phyloP scores from a whole-genome alignment of 176 grass and related monocot species.

The Areca catechu region DNA sequence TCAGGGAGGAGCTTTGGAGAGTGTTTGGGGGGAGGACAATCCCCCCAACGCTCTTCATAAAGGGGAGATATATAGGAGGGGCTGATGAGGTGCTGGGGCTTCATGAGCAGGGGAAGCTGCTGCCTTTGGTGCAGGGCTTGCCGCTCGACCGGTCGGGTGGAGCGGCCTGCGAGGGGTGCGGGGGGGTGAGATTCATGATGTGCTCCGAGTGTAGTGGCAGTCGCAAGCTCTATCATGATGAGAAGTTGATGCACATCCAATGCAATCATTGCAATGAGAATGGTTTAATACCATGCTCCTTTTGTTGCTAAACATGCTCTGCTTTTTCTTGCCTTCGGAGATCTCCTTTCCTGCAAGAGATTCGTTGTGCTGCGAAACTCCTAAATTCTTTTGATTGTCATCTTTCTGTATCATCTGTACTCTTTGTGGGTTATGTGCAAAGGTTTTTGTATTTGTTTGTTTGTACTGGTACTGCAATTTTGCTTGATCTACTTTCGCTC shows the following conservation, averaged over 20 bases:
- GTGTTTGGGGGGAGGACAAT: conserved; percentile 34
- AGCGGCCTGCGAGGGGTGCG: conserved; percentile 46
- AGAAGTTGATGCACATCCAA: neutral
- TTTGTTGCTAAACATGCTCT: conserved; percentile 20
- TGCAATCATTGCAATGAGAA: conserved; percentile 23
- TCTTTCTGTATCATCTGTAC: too few species aligned
- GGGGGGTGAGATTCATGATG: conserved; percentile 58
- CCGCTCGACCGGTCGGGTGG: conserved; percentile 12
- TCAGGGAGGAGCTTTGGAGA: conserved; percentile 56
- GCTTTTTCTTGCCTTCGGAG: neutral
- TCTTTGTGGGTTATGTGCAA: too few species aligned
- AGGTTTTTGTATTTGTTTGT: too few species aligned
- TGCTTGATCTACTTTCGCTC: too few species aligned
- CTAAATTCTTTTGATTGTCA: too few species aligned
- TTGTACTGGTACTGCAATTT: too few species aligned
- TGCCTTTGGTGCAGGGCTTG: conserved; percentile 28
- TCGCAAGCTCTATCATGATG: conserved; percentile 57
- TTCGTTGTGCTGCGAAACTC: too few species aligned
- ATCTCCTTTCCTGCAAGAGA: neutral
- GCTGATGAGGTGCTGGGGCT: conserved; percentile 61
- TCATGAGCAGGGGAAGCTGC: conserved; percentile 46
- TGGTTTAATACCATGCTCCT: conserved; percentile 13
- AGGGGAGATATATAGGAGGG: conserved; percentile 60
- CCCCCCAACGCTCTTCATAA: conserved; percentile 68
- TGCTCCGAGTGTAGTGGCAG: conserved; percentile 62